Evolutionary conservation across 352 stramenopile genomes (phyloP), one percentile per base, ranked within the genome.

Genomic region (Phytophthora lateralis): DNA sequence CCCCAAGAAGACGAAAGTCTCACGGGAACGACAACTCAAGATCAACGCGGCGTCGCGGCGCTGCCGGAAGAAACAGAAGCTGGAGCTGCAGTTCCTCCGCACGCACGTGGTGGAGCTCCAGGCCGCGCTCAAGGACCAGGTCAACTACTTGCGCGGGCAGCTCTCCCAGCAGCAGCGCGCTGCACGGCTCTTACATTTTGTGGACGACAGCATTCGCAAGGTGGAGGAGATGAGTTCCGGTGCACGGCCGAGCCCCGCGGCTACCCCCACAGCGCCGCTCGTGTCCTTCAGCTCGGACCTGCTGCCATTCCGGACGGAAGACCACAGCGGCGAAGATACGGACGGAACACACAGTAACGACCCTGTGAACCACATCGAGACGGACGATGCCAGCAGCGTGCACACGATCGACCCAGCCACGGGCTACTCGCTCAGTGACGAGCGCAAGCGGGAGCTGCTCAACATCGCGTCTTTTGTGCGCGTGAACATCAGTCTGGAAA

Each of bases 61-160:
- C 15, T 95, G 86, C 54, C 80, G 86, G n/a, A 90, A 92, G 69
- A 93, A 92, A 54, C 86, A 95, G 69, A 95, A 95, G 70, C 56
- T 91, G 17, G 86, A 95, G 74, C 66, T 95, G n/a, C 83, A 92
- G 59, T 95, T 95, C 65, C 70, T 95, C 27, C 80, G 86, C 18
- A 80, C 73, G 9, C 86, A 95, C 59, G 86, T 95, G 4, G 78
- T 93, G 37, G 86, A 95, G 54, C 81, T 95, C 1, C 83, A 92
- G 38, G 77, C 55, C 11, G 80, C 77, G 30, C 66, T 95, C 3
- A 83, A 80, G 35, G 84, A 95, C 38, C 82, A 95, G 41, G 74
- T 86, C 21, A 73, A 67, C 10, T 68, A 85, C 44, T 62, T 91
- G 51, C 63, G 73, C 7, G 32, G 60, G 6, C 62, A 74, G 17